Conservation (phyloP, 2,329 filamentous ascomycete species). For the Ceratocystis cacaofunesta region DNA sequence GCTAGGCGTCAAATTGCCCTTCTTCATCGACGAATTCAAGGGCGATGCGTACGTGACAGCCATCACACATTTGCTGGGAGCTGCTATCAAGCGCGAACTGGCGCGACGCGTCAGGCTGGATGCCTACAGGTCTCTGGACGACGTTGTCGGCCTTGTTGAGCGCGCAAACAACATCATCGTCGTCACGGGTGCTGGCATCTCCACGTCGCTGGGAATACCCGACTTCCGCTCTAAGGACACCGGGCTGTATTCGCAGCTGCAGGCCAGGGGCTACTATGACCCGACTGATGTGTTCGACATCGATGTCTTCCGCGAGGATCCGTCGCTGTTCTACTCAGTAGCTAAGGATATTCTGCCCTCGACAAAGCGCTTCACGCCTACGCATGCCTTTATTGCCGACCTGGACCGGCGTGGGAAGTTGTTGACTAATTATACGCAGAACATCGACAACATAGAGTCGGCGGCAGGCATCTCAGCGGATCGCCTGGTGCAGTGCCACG, state of each 20-base stretch:
- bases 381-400: constrained; percentile 83
- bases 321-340: constrained; percentile 77
- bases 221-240: constrained; percentile 92
- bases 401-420: constrained; percentile 80
- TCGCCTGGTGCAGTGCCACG: constrained; percentile 90
- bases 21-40: constrained; percentile 5
- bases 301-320: constrained; percentile 68
- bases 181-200: constrained; percentile 90
- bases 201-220: constrained; percentile 88
- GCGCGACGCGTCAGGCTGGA: constrained; percentile 65
- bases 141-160: constrained; percentile 65
- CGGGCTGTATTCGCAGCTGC: constrained; percentile 76
- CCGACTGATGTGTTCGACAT: constrained; percentile 96
- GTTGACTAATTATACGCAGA: constrained; percentile 94
- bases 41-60: constrained; percentile 5
- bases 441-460: constrained; percentile 91
- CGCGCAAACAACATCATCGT: constrained; percentile 74
- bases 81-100: constrained; percentile 67
- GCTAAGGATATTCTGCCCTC: constrained; percentile 81
- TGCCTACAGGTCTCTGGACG: constrained; percentile 72
- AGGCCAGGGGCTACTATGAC: constrained; percentile 60
- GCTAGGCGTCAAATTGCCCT: constrained; percentile 11
- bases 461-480: constrained; percentile 67
- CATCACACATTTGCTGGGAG: constrained; percentile 41
- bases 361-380: constrained; percentile 69